Evolutionary conservation across 768 basidiomycete species (phyloP).

Genomic region (Boletus rufocinnamomeus): DNA sequence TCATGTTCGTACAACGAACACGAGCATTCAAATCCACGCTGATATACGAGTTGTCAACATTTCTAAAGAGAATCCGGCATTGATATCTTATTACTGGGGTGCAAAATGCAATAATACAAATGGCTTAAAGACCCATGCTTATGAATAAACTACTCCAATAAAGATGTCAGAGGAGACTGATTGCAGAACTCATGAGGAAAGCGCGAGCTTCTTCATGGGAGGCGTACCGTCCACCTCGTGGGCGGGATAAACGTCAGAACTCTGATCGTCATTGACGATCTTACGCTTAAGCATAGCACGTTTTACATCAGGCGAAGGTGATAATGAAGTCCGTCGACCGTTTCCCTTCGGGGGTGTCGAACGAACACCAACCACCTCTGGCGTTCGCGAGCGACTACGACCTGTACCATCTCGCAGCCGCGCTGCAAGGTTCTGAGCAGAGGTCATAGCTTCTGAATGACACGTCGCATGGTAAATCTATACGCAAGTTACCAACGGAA

Average conservation of each 20-base stretch:
- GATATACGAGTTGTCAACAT: not conserved
- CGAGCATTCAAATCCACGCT: not conserved
- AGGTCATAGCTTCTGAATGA: conserved; percentile 75
- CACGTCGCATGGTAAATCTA: conserved; percentile 96
- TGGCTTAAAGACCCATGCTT: conserved; percentile 24
- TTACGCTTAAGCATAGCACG: conserved; percentile 73
- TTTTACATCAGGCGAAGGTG: conserved; percentile 56
- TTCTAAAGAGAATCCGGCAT: conserved; percentile 2
- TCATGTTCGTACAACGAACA: not conserved
- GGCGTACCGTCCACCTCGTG: conserved; percentile 53
- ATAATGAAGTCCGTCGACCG: conserved; percentile 41
- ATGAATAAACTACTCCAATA: conserved; percentile 38
- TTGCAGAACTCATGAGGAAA: conserved; percentile 36
- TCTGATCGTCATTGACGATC: conserved; percentile 53
- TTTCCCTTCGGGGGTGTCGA: conserved; percentile 40
- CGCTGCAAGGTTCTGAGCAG: conserved; percentile 64
- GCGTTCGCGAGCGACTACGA: conserved; percentile 76
- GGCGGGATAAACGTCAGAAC: conserved; percentile 34
- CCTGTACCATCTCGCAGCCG: conserved; percentile 62
- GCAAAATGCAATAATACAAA: conserved; percentile 29
- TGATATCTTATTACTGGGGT: conserved; percentile 21
- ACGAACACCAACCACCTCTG: conserved; percentile 50
- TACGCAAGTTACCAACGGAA: conserved; percentile 4
- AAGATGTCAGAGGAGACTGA: conserved; percentile 23
- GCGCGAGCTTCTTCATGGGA: conserved; percentile 66